Conservation (phyloP, 176 grass and related monocot species). For the Paspalum vaginatum region DNA sequence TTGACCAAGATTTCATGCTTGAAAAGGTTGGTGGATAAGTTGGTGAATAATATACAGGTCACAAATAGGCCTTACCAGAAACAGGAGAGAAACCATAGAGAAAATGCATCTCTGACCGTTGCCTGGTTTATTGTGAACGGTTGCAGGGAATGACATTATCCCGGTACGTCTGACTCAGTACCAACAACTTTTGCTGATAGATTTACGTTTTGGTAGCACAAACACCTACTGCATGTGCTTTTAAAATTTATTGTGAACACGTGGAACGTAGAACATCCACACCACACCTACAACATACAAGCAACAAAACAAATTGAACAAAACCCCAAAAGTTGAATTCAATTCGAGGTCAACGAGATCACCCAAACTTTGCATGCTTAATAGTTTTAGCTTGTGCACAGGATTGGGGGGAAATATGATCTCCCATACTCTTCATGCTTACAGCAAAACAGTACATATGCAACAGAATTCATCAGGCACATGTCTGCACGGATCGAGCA, state of each 20-base stretch:
- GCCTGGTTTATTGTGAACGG: background rate
- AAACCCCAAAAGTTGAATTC: background rate
- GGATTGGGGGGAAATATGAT: background rate
- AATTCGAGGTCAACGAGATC: background rate
- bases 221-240: slow-evolving; percentile 6
- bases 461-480: background rate
- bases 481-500: slow-evolving; percentile 1
- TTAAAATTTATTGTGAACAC: background rate
- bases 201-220: background rate
- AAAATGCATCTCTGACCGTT: background rate
- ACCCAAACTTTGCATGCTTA: background rate
- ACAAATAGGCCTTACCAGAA: background rate
- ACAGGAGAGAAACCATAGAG: no score
- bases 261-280: background rate
- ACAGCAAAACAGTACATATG: slow-evolving; percentile 15
- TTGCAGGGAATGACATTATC: background rate
- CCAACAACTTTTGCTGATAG: slow-evolving; percentile 23
- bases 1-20: slow-evolving; percentile 16
- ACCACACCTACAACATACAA: background rate
- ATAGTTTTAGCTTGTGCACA: background rate
- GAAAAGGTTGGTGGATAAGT: slow-evolving; percentile 32
- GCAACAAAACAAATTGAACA: background rate
- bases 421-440: background rate
- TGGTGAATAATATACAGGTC: slow-evolving; percentile 4
- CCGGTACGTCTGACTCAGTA: background rate